Evolutionary conservation across 495 filamentous ascomycete species (phyloP), one percentile per base, ranked within the genome.

Genomic region (Parmelia sp.): DNA sequence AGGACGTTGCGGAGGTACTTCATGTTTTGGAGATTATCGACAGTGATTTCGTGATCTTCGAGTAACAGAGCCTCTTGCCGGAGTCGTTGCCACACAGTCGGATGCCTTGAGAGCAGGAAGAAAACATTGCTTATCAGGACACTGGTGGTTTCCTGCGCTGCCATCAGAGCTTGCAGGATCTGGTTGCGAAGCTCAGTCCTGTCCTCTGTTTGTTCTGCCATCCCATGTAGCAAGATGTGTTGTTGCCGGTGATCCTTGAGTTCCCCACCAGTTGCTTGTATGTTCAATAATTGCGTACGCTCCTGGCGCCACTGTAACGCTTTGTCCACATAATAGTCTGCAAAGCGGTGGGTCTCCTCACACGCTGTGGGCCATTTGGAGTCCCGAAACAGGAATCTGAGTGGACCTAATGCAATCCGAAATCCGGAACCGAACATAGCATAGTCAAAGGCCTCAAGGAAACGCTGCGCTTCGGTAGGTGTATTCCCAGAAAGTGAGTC

Each of bases 1-100:
- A 36, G 35, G 35, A 82, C 76, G 67, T 83, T 78, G 63, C 78
- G 76, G 49, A 85, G 71, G 60, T 82, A 80, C n/a, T 69, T 69
- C 19, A 71, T 62, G 58, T 71, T 68, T 61, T 57, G 23, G 40
- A 65, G 57, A 31, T n/a, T 14, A 7, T 68, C 63, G 31, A 71
- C 72, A 37, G 63, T 70, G 31, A 66, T 51, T 55, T 66, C 61
- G 25, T 31, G 33, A 33, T 67, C 56, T 36, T 65, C 69, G 40
- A 73, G 27, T 4, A 23, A 40, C 7, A 67, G 27, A 40, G 69
- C 40, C 47, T 73, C 71, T 7, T 27, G 39, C 4, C 62, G 70
- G 10, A 73, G 61, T 47, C 61, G 47, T 25, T 64, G 25, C 57
- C 61, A 70, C 21, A 64, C 61, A 8, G 11, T 12, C 10, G 61